phyloP scores from a whole-genome alignment of 2,329 filamentous ascomycete species.

The Exophiala dermatitidis region DNA sequence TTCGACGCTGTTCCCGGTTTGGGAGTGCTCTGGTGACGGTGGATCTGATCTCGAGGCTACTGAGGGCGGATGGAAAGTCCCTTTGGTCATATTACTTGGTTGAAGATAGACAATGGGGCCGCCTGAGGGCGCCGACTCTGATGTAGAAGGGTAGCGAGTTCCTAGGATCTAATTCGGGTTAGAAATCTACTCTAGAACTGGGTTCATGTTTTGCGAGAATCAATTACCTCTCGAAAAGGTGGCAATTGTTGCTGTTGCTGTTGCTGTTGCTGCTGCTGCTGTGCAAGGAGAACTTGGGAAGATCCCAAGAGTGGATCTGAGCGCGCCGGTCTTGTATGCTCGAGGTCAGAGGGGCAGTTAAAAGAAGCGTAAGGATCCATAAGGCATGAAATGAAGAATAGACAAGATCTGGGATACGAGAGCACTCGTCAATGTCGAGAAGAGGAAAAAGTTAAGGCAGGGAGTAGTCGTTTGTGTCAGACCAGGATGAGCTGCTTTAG shows the following conservation, averaged over 20 bases:
- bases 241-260: slow-evolving; percentile 18
- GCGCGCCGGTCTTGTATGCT: slow-evolving; percentile 6
- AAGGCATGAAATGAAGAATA: slow-evolving; percentile 5
- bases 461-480: slow-evolving; percentile 13
- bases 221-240: slow-evolving; percentile 17
- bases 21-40: slow-evolving; percentile 14
- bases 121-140: not conserved
- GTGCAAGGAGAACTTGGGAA: slow-evolving; percentile 1
- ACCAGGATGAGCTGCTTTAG: slow-evolving; percentile 16
- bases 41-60: slow-evolving; percentile 12
- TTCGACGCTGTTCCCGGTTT: slow-evolving; percentile 13
- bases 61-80: slow-evolving; percentile 12
- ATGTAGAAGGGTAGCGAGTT: not conserved
- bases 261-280: slow-evolving; percentile 7
- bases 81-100: slow-evolving; percentile 9
- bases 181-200: not conserved
- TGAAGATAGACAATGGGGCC: not conserved
- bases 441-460: slow-evolving; percentile 5
- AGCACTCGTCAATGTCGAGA: not conserved
- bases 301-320: slow-evolving; percentile 2
- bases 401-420: not conserved
- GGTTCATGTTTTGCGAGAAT: not conserved
- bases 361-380: slow-evolving; percentile 20
- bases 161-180: not conserved
- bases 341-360: slow-evolving; percentile 15